Evolutionary conservation across 108 stramenopile species (phyloP).

Genomic region (Nitzschia sp.): DNA sequence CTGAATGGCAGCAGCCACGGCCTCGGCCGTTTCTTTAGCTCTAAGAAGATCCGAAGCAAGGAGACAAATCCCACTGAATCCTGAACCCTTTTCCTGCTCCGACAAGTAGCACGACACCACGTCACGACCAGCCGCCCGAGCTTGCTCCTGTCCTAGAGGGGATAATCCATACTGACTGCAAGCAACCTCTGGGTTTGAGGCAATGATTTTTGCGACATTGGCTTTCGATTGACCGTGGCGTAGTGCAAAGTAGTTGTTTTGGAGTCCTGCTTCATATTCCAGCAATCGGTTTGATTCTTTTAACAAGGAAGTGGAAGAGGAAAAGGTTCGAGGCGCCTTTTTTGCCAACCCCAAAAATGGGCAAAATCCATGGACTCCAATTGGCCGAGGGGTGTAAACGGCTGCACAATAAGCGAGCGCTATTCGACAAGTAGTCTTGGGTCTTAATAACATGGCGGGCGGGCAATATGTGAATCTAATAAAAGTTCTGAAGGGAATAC

Average conservation of each 20-base stretch:
- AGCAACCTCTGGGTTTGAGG: slow-evolving; percentile 70
- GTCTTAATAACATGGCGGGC: too few species aligned
- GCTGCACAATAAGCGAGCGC: too few species aligned
- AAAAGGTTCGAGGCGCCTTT: too few species aligned
- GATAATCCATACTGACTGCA: slow-evolving; percentile 71
- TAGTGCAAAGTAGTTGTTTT: slow-evolving; percentile 57
- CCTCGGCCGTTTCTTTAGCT: slow-evolving; percentile 69
- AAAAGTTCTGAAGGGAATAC: too few species aligned
- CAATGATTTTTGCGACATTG: slow-evolving; percentile 80
- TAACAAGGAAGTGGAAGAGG: not conserved
- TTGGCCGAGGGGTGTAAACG: too few species aligned
- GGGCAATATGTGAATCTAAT: too few species aligned
- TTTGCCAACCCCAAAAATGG: too few species aligned
- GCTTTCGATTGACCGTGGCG: slow-evolving; percentile 89
- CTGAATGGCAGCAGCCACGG: slow-evolving; percentile 37
- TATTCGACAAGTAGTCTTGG: too few species aligned
- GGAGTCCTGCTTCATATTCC: not conserved
- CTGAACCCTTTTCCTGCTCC: not conserved
- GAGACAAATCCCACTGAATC: slow-evolving; percentile 46
- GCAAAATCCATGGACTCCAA: too few species aligned
- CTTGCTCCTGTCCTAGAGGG: slow-evolving; percentile 67
- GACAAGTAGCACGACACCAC: slow-evolving; percentile 32
- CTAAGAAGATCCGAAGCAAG: slow-evolving; percentile 53
- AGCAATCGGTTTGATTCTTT: not conserved
- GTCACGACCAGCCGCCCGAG: slow-evolving; percentile 52